phyloP scores from a whole-genome alignment of 306 rosid genomes.

The Leucaena leucocephala region DNA sequence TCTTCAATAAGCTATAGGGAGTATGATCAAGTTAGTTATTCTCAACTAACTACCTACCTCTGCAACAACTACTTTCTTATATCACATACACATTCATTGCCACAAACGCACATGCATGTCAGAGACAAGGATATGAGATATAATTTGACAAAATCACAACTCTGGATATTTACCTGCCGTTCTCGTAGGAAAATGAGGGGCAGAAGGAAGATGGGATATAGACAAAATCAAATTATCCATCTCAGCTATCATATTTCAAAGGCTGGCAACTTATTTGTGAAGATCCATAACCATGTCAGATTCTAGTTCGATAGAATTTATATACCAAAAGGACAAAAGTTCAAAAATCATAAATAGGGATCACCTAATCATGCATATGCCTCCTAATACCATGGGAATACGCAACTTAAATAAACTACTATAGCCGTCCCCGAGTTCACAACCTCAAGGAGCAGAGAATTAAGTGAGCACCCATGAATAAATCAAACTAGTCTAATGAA shows the following conservation, averaged over 20 bases:
- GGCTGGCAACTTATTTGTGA: background rate
- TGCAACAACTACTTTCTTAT: background rate
- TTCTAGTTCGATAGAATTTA: constrained; percentile 13
- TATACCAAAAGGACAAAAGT: constrained; percentile 8
- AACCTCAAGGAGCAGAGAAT: constrained; percentile 20
- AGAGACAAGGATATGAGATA: constrained; percentile 20
- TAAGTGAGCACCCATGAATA: background rate
- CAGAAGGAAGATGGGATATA: background rate
- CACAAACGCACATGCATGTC: background rate
- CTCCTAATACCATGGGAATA: background rate
- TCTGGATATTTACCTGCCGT: background rate
- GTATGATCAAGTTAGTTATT: background rate
- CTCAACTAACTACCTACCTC: background rate
- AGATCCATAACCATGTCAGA: background rate
- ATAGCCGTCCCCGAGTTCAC: constrained; percentile 9
- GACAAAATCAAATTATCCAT: constrained; percentile 4
- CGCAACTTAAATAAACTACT: background rate
- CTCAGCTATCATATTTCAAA: constrained; percentile 26
- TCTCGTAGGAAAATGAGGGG: background rate
- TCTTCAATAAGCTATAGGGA: no score
- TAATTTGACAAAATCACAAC: background rate
- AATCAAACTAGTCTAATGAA: constrained; percentile 25
- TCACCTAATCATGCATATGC: background rate
- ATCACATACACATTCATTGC: background rate
- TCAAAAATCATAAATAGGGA: constrained; percentile 17